Evolutionary conservation across 2,329 filamentous ascomycete species (phyloP), one percentile per base, ranked within the genome.

Genomic region (Lachnum nothofagi): DNA sequence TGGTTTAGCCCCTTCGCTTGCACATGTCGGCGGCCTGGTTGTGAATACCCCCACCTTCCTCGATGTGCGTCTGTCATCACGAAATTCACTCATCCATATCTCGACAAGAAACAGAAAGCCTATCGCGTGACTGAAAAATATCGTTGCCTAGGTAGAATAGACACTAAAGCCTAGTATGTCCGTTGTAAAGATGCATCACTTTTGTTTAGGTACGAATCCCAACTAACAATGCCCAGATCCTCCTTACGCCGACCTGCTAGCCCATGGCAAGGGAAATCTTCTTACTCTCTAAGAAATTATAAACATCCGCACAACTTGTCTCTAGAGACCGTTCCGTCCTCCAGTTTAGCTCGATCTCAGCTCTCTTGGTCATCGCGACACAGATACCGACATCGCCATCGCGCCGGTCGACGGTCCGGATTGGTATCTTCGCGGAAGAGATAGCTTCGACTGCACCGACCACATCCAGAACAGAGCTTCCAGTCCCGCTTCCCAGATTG

Each of bases 401-500:
- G 24, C 71, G 59, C 10, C 70, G 61, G 4, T 62, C 65, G 9
- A 62, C 59, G 41, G 59, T 55, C 14, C 61, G 53, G 37, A 68
- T 60, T 0, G 67, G 66, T 29, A 73, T 71, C 3, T 53, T 33
- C 44, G 54, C 59, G 12, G 57, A 60, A 4, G 67, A 65, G 1
- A 68, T 69, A 4, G 50, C 56, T 51, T 71, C 63, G 45, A 70
- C 64, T 33, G 64, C 67, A 31, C 48, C 53, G 20, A 73, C 65
- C 4, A 70, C 70, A 49, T 73, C 70, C 16, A 64, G 56, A 3
- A 73, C 71, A 0, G 70, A 71, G 16, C 69, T 67, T 4, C 70
- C 71, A 24, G 61, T 68, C n/a, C 71, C 71, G 3, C 67, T 70
- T 3, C 71, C 71, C 16, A 73, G 61, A 52, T 72, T 73, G 57